A percentile compares a stretch with the other conserved stretches of the same genome.
These are phyloP conservation scores for Talaromyces piceae DNA, from an alignment of 2,329 filamentous ascomycete genomes.

Conservation along the genomic window DNA sequence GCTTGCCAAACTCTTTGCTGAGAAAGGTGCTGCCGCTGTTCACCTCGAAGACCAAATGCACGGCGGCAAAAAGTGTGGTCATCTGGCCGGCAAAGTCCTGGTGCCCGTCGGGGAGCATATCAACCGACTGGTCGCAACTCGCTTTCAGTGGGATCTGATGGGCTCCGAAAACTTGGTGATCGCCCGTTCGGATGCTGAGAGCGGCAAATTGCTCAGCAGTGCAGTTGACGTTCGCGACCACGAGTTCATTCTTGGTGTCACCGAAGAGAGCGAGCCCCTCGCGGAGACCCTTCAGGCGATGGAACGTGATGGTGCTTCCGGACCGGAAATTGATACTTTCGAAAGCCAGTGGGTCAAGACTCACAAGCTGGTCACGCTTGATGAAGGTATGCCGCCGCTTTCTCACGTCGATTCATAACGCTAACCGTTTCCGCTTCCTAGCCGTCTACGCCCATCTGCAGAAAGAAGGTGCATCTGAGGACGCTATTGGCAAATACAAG, in stretches of 20 bases:
- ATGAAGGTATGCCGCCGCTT: slow-evolving; percentile 53
- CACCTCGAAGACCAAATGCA: slow-evolving; percentile 98
- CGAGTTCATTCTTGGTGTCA: slow-evolving; percentile 87
- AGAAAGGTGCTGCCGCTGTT: slow-evolving; percentile 91
- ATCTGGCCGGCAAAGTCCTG: slow-evolving; percentile 90
- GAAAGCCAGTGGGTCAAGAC: slow-evolving; percentile 84
- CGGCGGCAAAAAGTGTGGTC: slow-evolving; percentile 96
- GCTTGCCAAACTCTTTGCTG: slow-evolving; percentile 92
- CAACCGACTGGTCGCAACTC: slow-evolving; percentile 81
- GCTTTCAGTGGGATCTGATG: slow-evolving; percentile 99
- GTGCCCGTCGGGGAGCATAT: slow-evolving; percentile 94
- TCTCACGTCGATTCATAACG: background rate
- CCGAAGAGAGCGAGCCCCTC: slow-evolving; percentile 69
- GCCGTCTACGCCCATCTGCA: slow-evolving; percentile 70
- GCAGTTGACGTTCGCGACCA: slow-evolving; percentile 92
- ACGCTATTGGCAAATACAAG: slow-evolving; percentile 62
- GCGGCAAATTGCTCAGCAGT: slow-evolving; percentile 79
- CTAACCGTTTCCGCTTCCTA: slow-evolving; percentile 15
- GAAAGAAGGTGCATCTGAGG: slow-evolving; percentile 55
- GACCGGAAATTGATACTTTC: slow-evolving; percentile 73
- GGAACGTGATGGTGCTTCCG: slow-evolving; percentile 71
- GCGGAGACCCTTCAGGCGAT: slow-evolving; percentile 85
- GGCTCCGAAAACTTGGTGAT: slow-evolving; percentile 91
- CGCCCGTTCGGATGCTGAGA: slow-evolving; percentile 91
- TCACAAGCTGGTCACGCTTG: slow-evolving; percentile 80